phyloP scores from a whole-genome alignment of 306 rosid genomes.

The Malus fusca region DNA sequence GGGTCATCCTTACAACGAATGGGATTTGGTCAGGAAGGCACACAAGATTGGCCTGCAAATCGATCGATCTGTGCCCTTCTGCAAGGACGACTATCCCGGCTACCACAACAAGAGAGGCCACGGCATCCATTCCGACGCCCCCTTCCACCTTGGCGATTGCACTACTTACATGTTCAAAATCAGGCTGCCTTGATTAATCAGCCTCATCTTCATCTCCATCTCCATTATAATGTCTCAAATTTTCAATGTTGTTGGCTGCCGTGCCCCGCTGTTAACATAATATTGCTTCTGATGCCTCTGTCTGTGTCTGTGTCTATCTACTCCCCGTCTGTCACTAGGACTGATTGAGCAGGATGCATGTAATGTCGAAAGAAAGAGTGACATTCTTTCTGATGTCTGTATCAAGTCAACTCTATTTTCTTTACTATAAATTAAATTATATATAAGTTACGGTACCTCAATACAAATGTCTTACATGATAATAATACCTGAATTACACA shows the following conservation, averaged over 20 bases:
- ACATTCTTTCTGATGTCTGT: too few species aligned
- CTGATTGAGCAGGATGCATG: neutral
- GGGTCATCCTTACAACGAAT: slow-evolving; percentile 64
- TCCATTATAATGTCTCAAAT: neutral
- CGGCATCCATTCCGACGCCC: slow-evolving; percentile 38
- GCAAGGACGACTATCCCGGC: slow-evolving; percentile 54
- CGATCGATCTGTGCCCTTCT: slow-evolving; percentile 38
- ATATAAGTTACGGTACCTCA: neutral
- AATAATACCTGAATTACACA: slow-evolving; percentile 15
- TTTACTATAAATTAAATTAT: neutral
- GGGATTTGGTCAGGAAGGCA: slow-evolving; percentile 60
- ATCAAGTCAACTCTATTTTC: too few species aligned
- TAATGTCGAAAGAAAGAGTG: neutral
- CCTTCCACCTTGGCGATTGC: slow-evolving; percentile 48
- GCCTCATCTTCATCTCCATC: neutral
- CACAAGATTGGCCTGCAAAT: slow-evolving; percentile 45
- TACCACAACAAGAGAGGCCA: slow-evolving; percentile 73
- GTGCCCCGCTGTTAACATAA: too few species aligned
- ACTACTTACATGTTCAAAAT: slow-evolving; percentile 60
- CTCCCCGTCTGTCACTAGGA: neutral
- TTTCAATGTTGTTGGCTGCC: neutral
- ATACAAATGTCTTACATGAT: slow-evolving; percentile 15
- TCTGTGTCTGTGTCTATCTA: too few species aligned
- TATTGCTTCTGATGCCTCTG: too few species aligned
- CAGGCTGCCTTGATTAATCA: slow-evolving; percentile 16